phyloP scores from a whole-genome alignment of 805 yeast species.

The Isabelozyma rhagii region DNA sequence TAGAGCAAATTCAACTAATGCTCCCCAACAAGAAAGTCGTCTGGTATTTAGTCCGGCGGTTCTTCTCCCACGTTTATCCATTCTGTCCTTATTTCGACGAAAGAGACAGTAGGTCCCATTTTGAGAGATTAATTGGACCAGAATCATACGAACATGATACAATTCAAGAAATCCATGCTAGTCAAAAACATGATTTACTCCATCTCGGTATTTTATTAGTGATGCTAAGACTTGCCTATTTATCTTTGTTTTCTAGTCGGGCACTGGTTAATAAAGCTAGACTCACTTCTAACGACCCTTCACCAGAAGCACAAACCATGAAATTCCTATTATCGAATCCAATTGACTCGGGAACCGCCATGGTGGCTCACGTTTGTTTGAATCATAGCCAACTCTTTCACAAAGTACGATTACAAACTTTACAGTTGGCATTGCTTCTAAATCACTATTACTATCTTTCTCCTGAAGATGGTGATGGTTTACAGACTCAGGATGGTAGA shows the following conservation, averaged over 20 bases:
- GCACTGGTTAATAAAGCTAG: constrained; percentile 15
- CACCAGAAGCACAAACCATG: constrained; percentile 13
- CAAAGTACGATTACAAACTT: constrained; percentile 45
- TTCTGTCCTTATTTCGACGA: constrained; percentile 65
- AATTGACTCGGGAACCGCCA: constrained; percentile 34
- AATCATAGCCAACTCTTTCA: constrained; percentile 45
- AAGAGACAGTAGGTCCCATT: constrained; percentile 38
- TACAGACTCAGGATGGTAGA: constrained; percentile 28
- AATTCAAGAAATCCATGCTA: constrained; percentile 16
- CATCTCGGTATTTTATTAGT: constrained; percentile 29
- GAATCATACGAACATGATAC: constrained; percentile 17
- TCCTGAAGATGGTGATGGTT: constrained; percentile 51
- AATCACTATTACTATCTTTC: constrained; percentile 52
- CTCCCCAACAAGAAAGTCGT: constrained; percentile 52
- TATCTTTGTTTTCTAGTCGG: constrained; percentile 25
- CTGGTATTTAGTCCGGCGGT: constrained; percentile 53
- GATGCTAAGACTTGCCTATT: constrained; percentile 31
- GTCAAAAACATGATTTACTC: constrained; percentile 30
- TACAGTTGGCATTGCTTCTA: constrained; percentile 59
- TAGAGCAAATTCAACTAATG: constrained; percentile 26
- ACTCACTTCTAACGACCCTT: constrained; percentile 11
- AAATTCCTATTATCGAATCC: constrained; percentile 37
- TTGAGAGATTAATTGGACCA: constrained; percentile 41
- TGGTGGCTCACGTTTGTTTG: constrained; percentile 47
- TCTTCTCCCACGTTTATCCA: constrained; percentile 55